phyloP scores from a whole-genome alignment of 2,329 filamentous ascomycete species.

The Colletotrichum tropicale region DNA sequence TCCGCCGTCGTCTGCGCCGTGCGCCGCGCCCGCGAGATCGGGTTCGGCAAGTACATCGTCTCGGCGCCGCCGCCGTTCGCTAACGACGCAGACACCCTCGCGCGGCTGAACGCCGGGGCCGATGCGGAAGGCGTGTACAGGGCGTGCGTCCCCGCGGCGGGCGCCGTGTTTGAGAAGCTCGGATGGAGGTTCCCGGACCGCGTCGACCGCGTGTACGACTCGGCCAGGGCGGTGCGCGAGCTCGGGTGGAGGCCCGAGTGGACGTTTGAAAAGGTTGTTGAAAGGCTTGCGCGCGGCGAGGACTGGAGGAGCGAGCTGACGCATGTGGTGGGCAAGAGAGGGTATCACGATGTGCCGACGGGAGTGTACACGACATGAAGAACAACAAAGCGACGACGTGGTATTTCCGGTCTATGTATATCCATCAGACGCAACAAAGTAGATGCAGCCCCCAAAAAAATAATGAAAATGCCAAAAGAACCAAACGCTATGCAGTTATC shows the following conservation, averaged over 20 bases:
- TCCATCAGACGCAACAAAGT: not conserved
- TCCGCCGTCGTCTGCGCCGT: conserved; percentile 43
- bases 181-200: conserved; percentile 41
- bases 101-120: conserved; percentile 34
- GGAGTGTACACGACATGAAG: conserved; percentile 46
- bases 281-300: conserved; percentile 35
- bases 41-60: conserved; percentile 47
- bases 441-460: not conserved
- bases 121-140: conserved; percentile 35
- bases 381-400: not conserved
- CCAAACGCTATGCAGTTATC: not conserved
- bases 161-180: conserved; percentile 31
- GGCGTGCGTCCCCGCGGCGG: conserved; percentile 28
- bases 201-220: conserved; percentile 51
- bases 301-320: conserved; percentile 44
- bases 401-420: conserved; percentile 4
- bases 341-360: conserved; percentile 46
- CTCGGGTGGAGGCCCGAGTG: conserved; percentile 47
- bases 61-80: conserved; percentile 46
- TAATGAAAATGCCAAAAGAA: not conserved
- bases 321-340: conserved; percentile 42
- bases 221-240: conserved; percentile 42
- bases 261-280: conserved; percentile 41
- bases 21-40: conserved; percentile 32
- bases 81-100: conserved; percentile 31